Conservation (phyloP, 106 monocot genomes). For the Dioscorea zingiberensis region DNA sequence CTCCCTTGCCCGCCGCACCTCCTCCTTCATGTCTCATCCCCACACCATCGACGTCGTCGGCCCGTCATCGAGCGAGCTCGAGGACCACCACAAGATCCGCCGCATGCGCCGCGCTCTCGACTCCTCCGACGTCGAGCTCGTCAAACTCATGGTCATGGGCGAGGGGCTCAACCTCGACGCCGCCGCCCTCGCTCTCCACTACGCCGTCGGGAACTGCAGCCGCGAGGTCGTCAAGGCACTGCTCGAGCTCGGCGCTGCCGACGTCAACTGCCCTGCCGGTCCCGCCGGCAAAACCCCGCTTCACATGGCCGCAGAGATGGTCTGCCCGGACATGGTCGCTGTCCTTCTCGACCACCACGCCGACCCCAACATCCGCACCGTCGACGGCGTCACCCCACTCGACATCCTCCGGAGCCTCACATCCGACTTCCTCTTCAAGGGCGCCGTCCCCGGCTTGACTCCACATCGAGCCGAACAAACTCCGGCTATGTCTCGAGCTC, state of each 20-base stretch:
- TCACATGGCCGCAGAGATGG: slow-evolving; percentile 89
- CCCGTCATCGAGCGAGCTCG: slow-evolving; percentile 25
- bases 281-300: slow-evolving; percentile 77
- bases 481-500: slow-evolving; percentile 82
- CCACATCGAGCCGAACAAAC: slow-evolving; percentile 92
- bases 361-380: slow-evolving; percentile 70
- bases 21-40: slow-evolving; percentile 16
- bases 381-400: slow-evolving; percentile 79
- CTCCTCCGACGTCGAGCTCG: slow-evolving; percentile 88
- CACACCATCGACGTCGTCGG: slow-evolving; percentile 14
- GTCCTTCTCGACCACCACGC: slow-evolving; percentile 97
- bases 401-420: slow-evolving; percentile 82
- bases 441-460: slow-evolving; percentile 72
- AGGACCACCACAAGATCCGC: slow-evolving; percentile 85
- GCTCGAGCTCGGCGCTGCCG: slow-evolving; percentile 89
- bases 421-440: slow-evolving; percentile 90
- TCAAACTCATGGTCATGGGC: slow-evolving; percentile 95
- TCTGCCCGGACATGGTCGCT: slow-evolving; percentile 84
- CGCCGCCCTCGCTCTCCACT: slow-evolving; percentile 82
- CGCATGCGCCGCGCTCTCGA: slow-evolving; percentile 95
- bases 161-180: slow-evolving; percentile 88
- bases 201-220: slow-evolving; percentile 84
- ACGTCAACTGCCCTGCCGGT: slow-evolving; percentile 78
- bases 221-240: slow-evolving; percentile 92
- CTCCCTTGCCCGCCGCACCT: slow-evolving; percentile 42